These are phyloP conservation scores for Chaetomiaceae sp. DNA, from an alignment of 2,329 filamentous ascomycete genomes.

Conservation along the genomic window DNA sequence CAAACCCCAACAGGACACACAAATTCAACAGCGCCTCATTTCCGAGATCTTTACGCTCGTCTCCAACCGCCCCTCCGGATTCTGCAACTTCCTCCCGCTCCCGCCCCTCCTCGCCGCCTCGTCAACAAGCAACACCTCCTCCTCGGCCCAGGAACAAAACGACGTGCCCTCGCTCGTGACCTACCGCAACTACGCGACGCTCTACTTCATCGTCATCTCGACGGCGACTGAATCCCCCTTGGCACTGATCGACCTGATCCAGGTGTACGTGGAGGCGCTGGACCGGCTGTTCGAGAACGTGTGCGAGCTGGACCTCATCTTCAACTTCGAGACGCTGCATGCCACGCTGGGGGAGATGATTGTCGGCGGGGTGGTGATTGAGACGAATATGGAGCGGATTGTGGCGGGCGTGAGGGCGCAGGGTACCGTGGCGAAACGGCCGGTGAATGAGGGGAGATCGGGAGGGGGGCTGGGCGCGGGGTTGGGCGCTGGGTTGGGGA, in stretches of 20 bases:
- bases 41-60: slow-evolving; percentile 97
- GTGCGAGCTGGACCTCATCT: slow-evolving; percentile 96
- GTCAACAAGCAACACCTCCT: slow-evolving; percentile 56
- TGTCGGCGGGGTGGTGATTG: slow-evolving; percentile 87
- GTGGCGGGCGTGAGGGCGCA: slow-evolving; percentile 76
- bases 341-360: slow-evolving; percentile 90
- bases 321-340: slow-evolving; percentile 97
- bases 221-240: slow-evolving; percentile 95
- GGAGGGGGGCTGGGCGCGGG: slow-evolving; percentile 27
- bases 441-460: slow-evolving; percentile 61
- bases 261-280: slow-evolving; percentile 94
- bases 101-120: slow-evolving; percentile 59
- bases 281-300: slow-evolving; percentile 97
- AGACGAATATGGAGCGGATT: slow-evolving; percentile 84
- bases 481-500: slow-evolving; percentile 45
- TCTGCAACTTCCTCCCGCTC: slow-evolving; percentile 92
- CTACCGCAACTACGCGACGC: slow-evolving; percentile 95
- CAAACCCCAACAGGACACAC: slow-evolving; percentile 67
- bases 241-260: slow-evolving; percentile 90
- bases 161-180: slow-evolving; percentile 93
- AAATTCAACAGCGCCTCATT: slow-evolving; percentile 93
- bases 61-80: slow-evolving; percentile 80
- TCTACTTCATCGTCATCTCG: slow-evolving; percentile 97
- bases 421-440: slow-evolving; percentile 70
- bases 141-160: slow-evolving; percentile 63